Evolutionary conservation across 2,329 filamentous ascomycete species (phyloP).

Genomic region (Sporothrix sp.): DNA sequence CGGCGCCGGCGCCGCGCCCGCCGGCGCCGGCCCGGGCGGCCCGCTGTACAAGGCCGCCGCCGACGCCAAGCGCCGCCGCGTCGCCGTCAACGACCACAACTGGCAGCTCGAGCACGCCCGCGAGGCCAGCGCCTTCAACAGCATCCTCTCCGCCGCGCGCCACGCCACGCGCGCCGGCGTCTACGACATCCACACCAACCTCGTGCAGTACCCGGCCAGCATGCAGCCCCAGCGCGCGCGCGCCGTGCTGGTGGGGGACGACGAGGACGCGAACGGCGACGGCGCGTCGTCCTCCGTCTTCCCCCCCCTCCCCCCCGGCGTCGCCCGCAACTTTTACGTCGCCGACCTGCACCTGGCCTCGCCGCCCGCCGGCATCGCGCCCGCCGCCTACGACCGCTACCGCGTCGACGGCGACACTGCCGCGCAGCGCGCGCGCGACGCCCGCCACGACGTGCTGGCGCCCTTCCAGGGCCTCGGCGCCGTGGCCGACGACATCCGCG

Average conservation of each 20-base stretch:
- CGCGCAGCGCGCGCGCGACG: background rate
- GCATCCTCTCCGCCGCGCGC: constrained; percentile 58
- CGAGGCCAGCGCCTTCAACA: constrained; percentile 80
- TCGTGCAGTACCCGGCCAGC: constrained; percentile 73
- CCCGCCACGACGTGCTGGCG: constrained; percentile 34
- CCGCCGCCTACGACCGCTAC: constrained; percentile 34
- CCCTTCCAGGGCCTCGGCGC: constrained; percentile 53
- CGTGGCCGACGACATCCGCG: constrained; percentile 54
- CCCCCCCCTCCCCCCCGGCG: constrained; percentile 37
- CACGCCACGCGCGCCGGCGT: constrained; percentile 62
- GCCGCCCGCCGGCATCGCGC: constrained; percentile 37
- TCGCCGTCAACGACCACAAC: constrained; percentile 84
- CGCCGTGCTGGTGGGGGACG: constrained; percentile 59
- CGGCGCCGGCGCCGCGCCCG: constrained; percentile 31
- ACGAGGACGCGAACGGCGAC: constrained; percentile 18
- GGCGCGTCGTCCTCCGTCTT: constrained; percentile 29
- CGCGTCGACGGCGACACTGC: constrained; percentile 25
- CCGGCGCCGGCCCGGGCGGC: constrained; percentile 19
- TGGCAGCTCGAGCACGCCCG: constrained; percentile 95
- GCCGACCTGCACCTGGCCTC: constrained; percentile 46
- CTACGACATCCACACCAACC: constrained; percentile 91
- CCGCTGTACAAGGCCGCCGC: constrained; percentile 49
- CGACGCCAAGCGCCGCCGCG: constrained; percentile 72
- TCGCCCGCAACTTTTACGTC: constrained; percentile 48
- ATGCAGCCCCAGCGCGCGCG: constrained; percentile 85